Evolutionary conservation across 306 rosid species (phyloP).

Genomic region (Astragalus membranaceus): DNA sequence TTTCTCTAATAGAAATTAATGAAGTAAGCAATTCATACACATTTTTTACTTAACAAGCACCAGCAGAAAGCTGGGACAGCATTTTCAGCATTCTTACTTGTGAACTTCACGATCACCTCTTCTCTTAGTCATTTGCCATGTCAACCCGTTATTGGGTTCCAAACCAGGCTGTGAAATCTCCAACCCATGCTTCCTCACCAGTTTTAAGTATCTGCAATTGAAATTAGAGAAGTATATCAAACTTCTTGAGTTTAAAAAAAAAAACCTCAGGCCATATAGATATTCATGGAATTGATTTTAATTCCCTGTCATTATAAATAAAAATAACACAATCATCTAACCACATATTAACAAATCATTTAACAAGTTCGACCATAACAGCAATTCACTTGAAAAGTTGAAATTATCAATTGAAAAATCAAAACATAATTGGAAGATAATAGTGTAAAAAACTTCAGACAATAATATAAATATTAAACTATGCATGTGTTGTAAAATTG

Average conservation of each 20-base stretch:
- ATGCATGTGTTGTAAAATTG: neutral
- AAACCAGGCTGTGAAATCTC: conserved; percentile 98
- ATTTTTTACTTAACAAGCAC: neutral
- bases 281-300: neutral
- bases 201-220: conserved; percentile 58
- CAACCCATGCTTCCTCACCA: conserved; percentile 85
- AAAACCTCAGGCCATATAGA: neutral
- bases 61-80: neutral
- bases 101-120: conserved; percentile 91
- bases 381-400: neutral
- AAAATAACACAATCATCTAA: neutral
- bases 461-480: conserved; percentile 2
- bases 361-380: neutral
- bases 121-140: conserved; percentile 99
- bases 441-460: neutral
- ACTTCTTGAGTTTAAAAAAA: neutral
- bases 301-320: neutral
- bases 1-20: conserved; percentile 40
- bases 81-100: conserved; percentile 52
- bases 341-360: neutral
- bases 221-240: conserved; percentile 9
- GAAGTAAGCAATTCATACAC: neutral
- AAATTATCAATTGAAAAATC: neutral
- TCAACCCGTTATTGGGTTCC: conserved; percentile 81
- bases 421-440: neutral